Conservation (phyloP, 2,329 filamentous ascomycete species). For the Myriangium duriaei region DNA sequence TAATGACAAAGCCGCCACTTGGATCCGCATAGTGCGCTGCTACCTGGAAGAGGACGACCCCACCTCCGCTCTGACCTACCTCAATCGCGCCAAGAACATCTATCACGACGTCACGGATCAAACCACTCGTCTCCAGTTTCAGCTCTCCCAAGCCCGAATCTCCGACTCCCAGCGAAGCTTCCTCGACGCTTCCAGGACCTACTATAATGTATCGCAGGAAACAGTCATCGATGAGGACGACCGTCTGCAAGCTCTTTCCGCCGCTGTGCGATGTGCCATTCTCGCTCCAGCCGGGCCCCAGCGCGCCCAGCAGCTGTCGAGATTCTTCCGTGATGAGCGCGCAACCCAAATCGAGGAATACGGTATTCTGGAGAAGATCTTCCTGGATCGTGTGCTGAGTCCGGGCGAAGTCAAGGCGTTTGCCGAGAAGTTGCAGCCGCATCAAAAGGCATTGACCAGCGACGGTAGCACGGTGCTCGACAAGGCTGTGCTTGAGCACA, state of each 20-base stretch:
- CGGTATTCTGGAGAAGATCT: slow-evolving; percentile 92
- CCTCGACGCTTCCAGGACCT: slow-evolving; percentile 73
- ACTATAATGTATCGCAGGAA: slow-evolving; percentile 75
- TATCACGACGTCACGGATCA: slow-evolving; percentile 67
- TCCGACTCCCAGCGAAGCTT: slow-evolving; percentile 84
- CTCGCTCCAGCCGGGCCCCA: slow-evolving; percentile 82
- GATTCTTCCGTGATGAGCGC: slow-evolving; percentile 88
- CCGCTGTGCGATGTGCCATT: slow-evolving; percentile 84
- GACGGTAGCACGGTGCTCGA: slow-evolving; percentile 89
- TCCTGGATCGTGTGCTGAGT: slow-evolving; percentile 72
- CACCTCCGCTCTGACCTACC: slow-evolving; percentile 67
- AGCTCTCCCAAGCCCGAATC: slow-evolving; percentile 84
- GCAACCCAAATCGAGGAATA: slow-evolving; percentile 64
- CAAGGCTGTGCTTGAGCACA: slow-evolving; percentile 91
- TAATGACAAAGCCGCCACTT: slow-evolving; percentile 70
- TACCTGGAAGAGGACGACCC: slow-evolving; percentile 91
- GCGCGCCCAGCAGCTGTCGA: slow-evolving; percentile 65
- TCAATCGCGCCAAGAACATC: slow-evolving; percentile 92
- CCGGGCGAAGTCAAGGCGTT: slow-evolving; percentile 79
- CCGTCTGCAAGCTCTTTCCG: slow-evolving; percentile 68
- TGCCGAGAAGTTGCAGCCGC: slow-evolving; percentile 63
- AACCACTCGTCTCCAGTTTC: slow-evolving; percentile 69
- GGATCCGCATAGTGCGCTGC: slow-evolving; percentile 88
- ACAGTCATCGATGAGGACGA: slow-evolving; percentile 73
- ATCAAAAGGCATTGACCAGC: slow-evolving; percentile 79